Evolutionary conservation across 352 stramenopile species (phyloP), one percentile per base, ranked within the genome.

Genomic region (Pythium periplocum): DNA sequence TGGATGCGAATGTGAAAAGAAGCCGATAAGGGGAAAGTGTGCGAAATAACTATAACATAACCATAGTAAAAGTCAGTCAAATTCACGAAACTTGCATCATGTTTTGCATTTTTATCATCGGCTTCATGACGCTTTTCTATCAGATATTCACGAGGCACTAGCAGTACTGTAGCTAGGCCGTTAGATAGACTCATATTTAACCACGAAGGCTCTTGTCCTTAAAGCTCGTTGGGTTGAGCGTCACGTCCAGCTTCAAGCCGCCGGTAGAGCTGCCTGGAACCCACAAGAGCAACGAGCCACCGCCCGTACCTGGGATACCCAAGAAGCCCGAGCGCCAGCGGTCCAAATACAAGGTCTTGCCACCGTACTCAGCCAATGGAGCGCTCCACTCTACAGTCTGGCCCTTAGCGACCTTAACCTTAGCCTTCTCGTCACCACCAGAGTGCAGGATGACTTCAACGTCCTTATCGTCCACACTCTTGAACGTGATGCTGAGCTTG

Each of bases 201-300:
- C 12, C 7, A 12, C 38, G 38, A 0, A 42, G 38, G 12, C 38
- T 8, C 7, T 42, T 8, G 38, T 42, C 38, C 38, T 42, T 11
- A 55, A 26, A 30, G n/a, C 38, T 41, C 32, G 57, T 64, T 35
- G 57, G 57, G 53, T 80, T 86, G 45, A 86, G n/a, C 52, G 65
- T 68, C 17, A 59, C 69, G 33, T 66, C 56, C 26, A 88, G 64
- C 17, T 81, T 63, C 35, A 86, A 52, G 53, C 73, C 65, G 4
- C 78, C 75, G 34, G 70, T 8, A 4, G 55, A 65, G 31, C 64
- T 53, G 36, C 72, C 57, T 10, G 80, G 74, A 5, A 90, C 59
- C 77, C 77, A 88, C n/a, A 84, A 37, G 8, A 87, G 50, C 11
- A 89, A 50, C 32, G 80, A 89, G 7, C 80, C 80, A 45, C 80